phyloP scores from a whole-genome alignment of 495 filamentous ascomycete species.

The Talaromyces thailandensis region DNA sequence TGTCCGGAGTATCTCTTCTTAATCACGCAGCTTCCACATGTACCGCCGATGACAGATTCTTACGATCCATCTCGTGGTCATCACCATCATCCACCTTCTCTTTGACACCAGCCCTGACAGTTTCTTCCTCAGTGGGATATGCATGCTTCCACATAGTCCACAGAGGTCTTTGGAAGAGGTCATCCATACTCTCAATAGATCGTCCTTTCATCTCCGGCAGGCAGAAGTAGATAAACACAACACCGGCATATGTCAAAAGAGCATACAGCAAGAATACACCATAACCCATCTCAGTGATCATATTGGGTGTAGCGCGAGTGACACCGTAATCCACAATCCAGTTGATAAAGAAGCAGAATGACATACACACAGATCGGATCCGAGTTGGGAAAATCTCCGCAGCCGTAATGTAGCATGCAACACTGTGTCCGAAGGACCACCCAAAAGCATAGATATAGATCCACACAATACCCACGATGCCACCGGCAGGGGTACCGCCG shows the following conservation, averaged over 20 bases:
- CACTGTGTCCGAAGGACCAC: neutral
- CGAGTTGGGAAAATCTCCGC: neutral
- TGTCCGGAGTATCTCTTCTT: no score
- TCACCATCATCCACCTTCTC: neutral
- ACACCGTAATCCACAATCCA: neutral
- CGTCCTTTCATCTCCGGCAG: constrained; percentile 20
- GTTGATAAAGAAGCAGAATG: neutral
- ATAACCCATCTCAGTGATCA: neutral
- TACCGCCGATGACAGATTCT: neutral
- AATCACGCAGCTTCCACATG: neutral
- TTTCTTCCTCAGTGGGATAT: constrained; percentile 11
- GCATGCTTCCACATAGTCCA: constrained; percentile 25
- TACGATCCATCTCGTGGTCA: neutral
- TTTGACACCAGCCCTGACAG: neutral
- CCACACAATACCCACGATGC: neutral
- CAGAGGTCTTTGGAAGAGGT: constrained; percentile 22
- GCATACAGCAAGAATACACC: neutral
- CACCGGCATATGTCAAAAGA: neutral
- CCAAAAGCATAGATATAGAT: neutral
- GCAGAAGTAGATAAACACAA: neutral
- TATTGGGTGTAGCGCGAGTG: neutral
- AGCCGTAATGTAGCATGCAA: neutral
- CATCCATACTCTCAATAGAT: constrained; percentile 27
- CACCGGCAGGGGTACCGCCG: neutral
- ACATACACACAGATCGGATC: neutral